A percentile compares a stretch with the other conserved stretches of the same genome.
Conservation (phyloP, 352 stramenopile species). For the Paralagenidium karlingii region DNA sequence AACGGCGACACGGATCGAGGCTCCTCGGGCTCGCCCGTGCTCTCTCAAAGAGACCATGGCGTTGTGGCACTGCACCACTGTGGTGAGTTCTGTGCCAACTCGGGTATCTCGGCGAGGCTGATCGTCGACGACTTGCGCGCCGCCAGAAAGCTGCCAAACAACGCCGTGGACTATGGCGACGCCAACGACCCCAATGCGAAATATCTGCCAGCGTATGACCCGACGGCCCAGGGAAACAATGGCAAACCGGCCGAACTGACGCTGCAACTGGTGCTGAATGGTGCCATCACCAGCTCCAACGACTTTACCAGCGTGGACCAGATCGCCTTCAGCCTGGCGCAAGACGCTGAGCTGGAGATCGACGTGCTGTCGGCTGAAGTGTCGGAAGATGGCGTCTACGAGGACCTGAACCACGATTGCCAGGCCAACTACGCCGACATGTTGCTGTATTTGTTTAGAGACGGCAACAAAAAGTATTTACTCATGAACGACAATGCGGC, state of each 20-base stretch:
- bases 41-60: constrained; percentile 30
- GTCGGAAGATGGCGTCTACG: constrained; percentile 28
- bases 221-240: no score
- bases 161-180: constrained; percentile 23
- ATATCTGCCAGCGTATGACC: constrained; percentile 28
- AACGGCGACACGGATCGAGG: constrained; percentile 49
- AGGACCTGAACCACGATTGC: constrained; percentile 57
- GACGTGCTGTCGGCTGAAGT: constrained; percentile 53
- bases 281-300: constrained; percentile 16
- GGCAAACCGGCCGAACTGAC: constrained; percentile 7
- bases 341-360: constrained; percentile 27
- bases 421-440: constrained; percentile 38
- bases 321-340: constrained; percentile 25
- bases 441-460: constrained; percentile 38
- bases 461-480: constrained; percentile 10
- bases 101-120: constrained; percentile 23
- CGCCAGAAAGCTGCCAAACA: constrained; percentile 10
- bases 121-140: constrained; percentile 31
- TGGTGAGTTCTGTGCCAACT: constrained; percentile 40
- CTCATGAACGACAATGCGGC: constrained; percentile 26
- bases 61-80: constrained; percentile 65
- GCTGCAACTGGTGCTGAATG: constrained; percentile 10
- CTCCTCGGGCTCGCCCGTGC: constrained; percentile 44
- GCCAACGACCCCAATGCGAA: constrained; percentile 16
- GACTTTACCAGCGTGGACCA: constrained; percentile 23